Evolutionary conservation across 805 yeast genomes (phyloP).

Genomic region (Hanseniaspora valbyensis): DNA sequence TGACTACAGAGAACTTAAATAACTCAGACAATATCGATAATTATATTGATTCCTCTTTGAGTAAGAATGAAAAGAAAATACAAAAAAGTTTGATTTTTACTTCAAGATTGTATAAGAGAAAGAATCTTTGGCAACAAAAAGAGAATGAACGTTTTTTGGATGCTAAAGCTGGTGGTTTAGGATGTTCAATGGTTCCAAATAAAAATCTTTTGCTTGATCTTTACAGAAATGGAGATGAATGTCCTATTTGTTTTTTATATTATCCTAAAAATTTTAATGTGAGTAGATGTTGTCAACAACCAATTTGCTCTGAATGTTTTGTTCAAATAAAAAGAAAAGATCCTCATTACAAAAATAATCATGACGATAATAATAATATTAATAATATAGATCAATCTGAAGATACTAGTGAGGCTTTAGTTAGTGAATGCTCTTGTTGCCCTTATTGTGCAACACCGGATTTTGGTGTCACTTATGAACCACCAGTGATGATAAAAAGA

Average conservation of each 20-base stretch:
- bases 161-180: slow-evolving; percentile 31
- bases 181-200: slow-evolving; percentile 26
- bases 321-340: slow-evolving; percentile 85
- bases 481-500: slow-evolving; percentile 53
- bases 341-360: slow-evolving; percentile 54
- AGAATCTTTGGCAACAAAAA: slow-evolving; percentile 38
- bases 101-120: slow-evolving; percentile 32
- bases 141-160: slow-evolving; percentile 57
- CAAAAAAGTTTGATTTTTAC: slow-evolving; percentile 26
- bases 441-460: slow-evolving; percentile 86
- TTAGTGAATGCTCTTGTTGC: slow-evolving; percentile 80
- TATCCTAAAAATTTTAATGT: slow-evolving; percentile 69
- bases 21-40: slow-evolving; percentile 24
- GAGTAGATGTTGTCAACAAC: slow-evolving; percentile 83
- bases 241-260: slow-evolving; percentile 88
- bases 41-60: slow-evolving; percentile 24
- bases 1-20: slow-evolving; percentile 12
- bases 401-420: slow-evolving; percentile 48
- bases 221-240: slow-evolving; percentile 63
- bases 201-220: slow-evolving; percentile 42
- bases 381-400: slow-evolving; percentile 22
- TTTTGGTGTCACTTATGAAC: slow-evolving; percentile 74
- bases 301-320: slow-evolving; percentile 92
- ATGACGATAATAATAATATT: slow-evolving; percentile 25
- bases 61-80: slow-evolving; percentile 27